phyloP scores from a whole-genome alignment of 441 rosid genomes.

The Manihot esculenta region DNA sequence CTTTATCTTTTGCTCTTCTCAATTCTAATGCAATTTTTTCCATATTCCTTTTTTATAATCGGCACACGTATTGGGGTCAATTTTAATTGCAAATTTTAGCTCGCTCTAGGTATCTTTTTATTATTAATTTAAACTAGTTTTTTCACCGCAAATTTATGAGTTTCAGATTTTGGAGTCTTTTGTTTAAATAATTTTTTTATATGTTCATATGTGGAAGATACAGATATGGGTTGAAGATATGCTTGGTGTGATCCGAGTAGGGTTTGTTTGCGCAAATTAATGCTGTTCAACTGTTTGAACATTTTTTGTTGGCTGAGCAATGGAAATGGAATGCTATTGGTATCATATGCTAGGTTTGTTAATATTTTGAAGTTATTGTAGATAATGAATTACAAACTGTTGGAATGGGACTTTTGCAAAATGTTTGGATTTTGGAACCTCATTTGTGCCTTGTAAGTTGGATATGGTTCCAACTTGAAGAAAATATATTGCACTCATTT shows the following conservation, averaged over 20 bases:
- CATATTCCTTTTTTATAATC: not conserved
- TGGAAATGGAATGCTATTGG: not conserved
- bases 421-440: not conserved
- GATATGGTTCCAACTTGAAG: not conserved
- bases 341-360: not conserved
- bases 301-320: not conserved
- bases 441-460: not conserved
- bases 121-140: not conserved
- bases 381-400: not conserved
- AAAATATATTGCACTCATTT: not conserved
- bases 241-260: not conserved
- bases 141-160: not conserved
- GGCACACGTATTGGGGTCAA: not conserved
- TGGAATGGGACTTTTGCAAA: not conserved
- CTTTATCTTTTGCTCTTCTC: not conserved
- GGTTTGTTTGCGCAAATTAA: too few relatives aligned
- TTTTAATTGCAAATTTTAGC: not conserved
- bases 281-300: not conserved
- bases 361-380: not conserved
- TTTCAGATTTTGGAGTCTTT: not conserved
- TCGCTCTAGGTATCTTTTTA: not conserved
- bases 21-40: not conserved
- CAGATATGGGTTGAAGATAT: not conserved
- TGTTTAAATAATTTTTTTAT: not conserved
- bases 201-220: not conserved